Percentiles rank a stretch among this genome's conserved stretches.
phyloP scores from a whole-genome alignment of 1,139 yeast genomes.

The Candida sojae region DNA sequence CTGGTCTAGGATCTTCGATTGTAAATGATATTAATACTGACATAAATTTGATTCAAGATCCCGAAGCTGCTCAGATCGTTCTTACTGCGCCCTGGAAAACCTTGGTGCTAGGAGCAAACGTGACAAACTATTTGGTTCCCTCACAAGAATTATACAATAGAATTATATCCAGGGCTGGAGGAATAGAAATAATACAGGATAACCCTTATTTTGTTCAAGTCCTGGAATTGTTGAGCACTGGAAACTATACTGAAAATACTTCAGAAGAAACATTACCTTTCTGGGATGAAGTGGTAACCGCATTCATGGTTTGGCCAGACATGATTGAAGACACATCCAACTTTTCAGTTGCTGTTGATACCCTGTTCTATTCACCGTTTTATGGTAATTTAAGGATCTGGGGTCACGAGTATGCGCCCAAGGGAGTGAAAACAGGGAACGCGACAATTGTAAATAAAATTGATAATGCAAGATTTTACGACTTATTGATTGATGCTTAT shows the following conservation, averaged over 20 bases:
- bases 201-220: constrained; percentile 26
- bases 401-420: constrained; percentile 31
- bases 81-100: constrained; percentile 39
- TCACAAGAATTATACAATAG: constrained; percentile 36
- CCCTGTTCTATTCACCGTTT: constrained; percentile 39
- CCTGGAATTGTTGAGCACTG: constrained; percentile 26
- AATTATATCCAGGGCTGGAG: constrained; percentile 32
- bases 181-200: constrained; percentile 20
- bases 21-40: constrained; percentile 39
- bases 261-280: constrained; percentile 31
- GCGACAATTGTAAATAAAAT: constrained; percentile 32
- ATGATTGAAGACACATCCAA: constrained; percentile 24
- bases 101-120: constrained; percentile 39
- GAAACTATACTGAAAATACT: constrained; percentile 29
- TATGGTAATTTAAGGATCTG: constrained; percentile 38
- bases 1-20: constrained; percentile 27
- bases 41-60: constrained; percentile 43
- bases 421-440: constrained; percentile 28
- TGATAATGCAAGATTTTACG: constrained; percentile 27
- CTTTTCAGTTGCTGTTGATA: constrained; percentile 34
- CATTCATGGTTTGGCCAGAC: constrained; percentile 35
- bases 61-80: constrained; percentile 45
- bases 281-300: constrained; percentile 42
- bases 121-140: constrained; percentile 38
- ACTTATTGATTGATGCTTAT: constrained; percentile 26